Evolutionary conservation across 2,329 filamentous ascomycete genomes (phyloP), one percentile per base, ranked within the genome.

Genomic region (Hypomyces rosellus): DNA sequence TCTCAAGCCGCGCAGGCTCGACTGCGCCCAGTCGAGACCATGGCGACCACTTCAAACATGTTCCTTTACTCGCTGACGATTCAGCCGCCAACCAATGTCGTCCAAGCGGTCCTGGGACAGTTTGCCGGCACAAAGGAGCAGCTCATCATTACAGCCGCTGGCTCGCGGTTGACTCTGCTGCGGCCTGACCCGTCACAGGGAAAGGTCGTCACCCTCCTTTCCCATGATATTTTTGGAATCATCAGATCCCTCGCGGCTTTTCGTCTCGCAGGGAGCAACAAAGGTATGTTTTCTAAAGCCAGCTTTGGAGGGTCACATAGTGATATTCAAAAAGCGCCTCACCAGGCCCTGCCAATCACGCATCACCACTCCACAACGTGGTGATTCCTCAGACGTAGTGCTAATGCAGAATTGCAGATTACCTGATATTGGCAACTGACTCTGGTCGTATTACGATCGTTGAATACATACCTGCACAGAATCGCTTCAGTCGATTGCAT

Each of bases 31-130:
- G 63, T 64, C 64, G 70, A 63, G 65, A 78, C 66, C 67, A 97
- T 97, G 93, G 92, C 93, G 75, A 95, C 91, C 68, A 96, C 92
- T 55, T 96, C 91, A 59, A 92, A 92, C 69, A 95, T 96, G 89
- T 96, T 96, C 70, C 85, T 99, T 74, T 99, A 99, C 75, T 93
- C 89, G 64, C 79, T 99, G 74, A 97, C 93, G 60, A 85, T 99
- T 64, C 90, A 96, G 72, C 86, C 89, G 61, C 89, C 93, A 34
- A 91, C 90, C 59, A 87, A 89, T 53, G 84, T 96, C 63, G 90
- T 86, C 46, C 87, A 95, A 72, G 91, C 93, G 57, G 86, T 96
- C 58, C 80, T 96, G 53, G 95, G 93, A 61, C 92, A 97, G 73
- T 97, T 97, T 71, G 85, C 89, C 54, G 91, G 92, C 59, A 96